Conservation (phyloP, 1,284 basidiomycete genomes). For the Pyrrhoderma noxium region DNA sequence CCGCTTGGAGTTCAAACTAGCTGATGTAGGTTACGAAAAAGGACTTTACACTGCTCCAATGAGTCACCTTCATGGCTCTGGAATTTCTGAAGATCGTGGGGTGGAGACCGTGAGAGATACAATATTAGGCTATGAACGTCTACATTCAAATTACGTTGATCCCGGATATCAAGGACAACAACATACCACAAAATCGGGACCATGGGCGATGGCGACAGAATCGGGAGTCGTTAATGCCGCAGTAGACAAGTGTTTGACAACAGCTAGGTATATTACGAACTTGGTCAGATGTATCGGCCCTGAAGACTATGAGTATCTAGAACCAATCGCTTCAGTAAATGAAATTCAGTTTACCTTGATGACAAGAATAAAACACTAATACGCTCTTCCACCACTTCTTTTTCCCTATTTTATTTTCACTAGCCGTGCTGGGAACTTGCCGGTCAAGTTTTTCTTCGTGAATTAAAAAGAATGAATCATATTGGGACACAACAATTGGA, state of each 20-base stretch:
- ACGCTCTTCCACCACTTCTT: background rate
- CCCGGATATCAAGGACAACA: background rate
- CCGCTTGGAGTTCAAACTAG: conserved; percentile 5
- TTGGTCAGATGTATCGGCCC: conserved; percentile 4
- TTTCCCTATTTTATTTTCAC: background rate
- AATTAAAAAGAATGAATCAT: conserved; percentile 5
- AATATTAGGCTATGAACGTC: conserved; percentile 10
- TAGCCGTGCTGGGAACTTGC: conserved; percentile 15
- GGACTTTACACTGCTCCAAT: background rate
- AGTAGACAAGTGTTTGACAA: conserved; percentile 9
- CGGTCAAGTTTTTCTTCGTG: conserved; percentile 6
- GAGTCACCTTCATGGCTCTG: background rate
- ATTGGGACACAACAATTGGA: background rate
- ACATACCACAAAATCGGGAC: background rate
- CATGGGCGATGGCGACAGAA: background rate
- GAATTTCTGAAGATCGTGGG: background rate
- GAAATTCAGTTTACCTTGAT: background rate
- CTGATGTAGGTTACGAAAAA: conserved; percentile 5
- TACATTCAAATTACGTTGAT: background rate
- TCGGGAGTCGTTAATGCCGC: conserved; percentile 1
- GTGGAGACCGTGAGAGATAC: conserved; percentile 3
- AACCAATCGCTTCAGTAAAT: conserved; percentile 15
- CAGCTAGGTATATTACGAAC: conserved; percentile 6
- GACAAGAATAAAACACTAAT: too few species aligned
- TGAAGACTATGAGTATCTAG: conserved; percentile 9